A percentile compares a stretch with the other conserved stretches of the same genome.
Evolutionary conservation across 2,329 filamentous ascomycete genomes (phyloP).

Genomic region (Venturia nashicola): DNA sequence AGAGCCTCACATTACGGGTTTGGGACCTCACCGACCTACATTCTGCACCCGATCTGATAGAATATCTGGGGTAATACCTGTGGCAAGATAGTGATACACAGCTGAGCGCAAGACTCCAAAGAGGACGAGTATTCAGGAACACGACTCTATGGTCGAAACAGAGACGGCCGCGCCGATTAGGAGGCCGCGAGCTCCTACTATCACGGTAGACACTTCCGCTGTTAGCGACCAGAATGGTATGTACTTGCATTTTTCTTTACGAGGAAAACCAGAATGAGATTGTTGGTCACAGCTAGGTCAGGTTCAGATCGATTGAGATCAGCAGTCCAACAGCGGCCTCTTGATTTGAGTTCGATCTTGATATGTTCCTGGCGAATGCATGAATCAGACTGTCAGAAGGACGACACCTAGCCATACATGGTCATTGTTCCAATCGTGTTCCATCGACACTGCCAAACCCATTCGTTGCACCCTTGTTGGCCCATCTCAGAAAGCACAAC

Average conservation of each 20-base stretch:
- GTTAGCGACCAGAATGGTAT: constrained; percentile 24
- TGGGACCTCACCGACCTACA: not conserved
- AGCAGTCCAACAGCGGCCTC: not conserved
- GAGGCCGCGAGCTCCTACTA: constrained; percentile 34
- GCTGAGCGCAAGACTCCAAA: not conserved
- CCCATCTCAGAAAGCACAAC: no score
- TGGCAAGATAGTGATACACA: not conserved
- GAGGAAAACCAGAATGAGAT: not conserved
- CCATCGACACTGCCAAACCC: not conserved
- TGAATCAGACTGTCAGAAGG: not conserved
- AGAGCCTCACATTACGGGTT: not conserved
- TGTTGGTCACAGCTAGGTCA: not conserved
- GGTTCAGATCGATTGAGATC: not conserved
- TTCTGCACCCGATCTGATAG: not conserved
- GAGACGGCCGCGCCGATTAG: constrained; percentile 9
- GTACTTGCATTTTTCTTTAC: not conserved
- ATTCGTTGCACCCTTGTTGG: no score
- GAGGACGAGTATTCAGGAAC: not conserved
- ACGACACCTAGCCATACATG: not conserved
- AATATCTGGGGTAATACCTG: not conserved
- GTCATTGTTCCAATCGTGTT: not conserved
- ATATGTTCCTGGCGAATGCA: not conserved
- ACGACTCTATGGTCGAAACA: constrained; percentile 5
- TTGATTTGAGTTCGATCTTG: not conserved
- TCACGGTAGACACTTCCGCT: constrained; percentile 40